Conservation (phyloP, 2,329 filamentous ascomycete species). For the Pseudocercospora fuligena region DNA sequence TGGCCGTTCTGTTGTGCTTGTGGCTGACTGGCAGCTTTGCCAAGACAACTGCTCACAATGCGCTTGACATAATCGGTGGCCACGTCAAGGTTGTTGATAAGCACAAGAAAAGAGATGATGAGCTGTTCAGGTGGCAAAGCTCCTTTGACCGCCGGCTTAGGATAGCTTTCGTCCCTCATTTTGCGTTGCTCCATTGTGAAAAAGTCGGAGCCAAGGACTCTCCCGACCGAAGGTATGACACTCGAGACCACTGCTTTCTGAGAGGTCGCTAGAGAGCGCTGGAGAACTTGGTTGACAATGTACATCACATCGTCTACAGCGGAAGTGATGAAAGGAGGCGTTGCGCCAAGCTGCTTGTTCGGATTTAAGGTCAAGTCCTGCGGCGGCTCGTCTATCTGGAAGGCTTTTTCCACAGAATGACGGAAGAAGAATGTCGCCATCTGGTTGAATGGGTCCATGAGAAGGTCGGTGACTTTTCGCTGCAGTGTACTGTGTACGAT, state of each 20-base stretch:
- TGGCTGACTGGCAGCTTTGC: slow-evolving; percentile 22
- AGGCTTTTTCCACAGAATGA: slow-evolving; percentile 93
- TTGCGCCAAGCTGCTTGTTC: slow-evolving; percentile 71
- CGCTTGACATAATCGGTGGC: slow-evolving; percentile 88
- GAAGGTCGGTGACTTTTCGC: slow-evolving; percentile 74
- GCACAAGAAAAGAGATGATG: slow-evolving; percentile 84
- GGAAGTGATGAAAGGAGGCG: slow-evolving; percentile 88
- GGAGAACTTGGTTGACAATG: slow-evolving; percentile 90
- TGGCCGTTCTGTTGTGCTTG: slow-evolving; percentile 10
- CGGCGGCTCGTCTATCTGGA: slow-evolving; percentile 91
- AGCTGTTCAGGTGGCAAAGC: slow-evolving; percentile 85
- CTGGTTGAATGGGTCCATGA: slow-evolving; percentile 81
- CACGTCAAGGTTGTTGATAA: slow-evolving; percentile 95
- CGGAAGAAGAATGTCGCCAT: slow-evolving; percentile 98
- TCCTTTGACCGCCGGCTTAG: slow-evolving; percentile 76
- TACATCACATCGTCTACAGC: slow-evolving; percentile 99
- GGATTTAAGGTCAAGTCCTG: slow-evolving; percentile 76
- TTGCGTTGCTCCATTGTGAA: slow-evolving; percentile 96
- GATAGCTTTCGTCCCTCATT: slow-evolving; percentile 96
- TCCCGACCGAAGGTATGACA: slow-evolving; percentile 76
- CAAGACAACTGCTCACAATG: slow-evolving; percentile 75
- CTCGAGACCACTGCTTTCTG: slow-evolving; percentile 77
- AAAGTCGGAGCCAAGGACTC: slow-evolving; percentile 86
- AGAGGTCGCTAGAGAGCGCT: slow-evolving; percentile 83
- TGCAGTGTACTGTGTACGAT: slow-evolving; percentile 78